A percentile compares a stretch with the other conserved stretches of the same genome.
These are phyloP conservation scores for Candolleomyces eurysporus DNA, from an alignment of 768 basidiomycete genomes.

Conservation along the genomic window DNA sequence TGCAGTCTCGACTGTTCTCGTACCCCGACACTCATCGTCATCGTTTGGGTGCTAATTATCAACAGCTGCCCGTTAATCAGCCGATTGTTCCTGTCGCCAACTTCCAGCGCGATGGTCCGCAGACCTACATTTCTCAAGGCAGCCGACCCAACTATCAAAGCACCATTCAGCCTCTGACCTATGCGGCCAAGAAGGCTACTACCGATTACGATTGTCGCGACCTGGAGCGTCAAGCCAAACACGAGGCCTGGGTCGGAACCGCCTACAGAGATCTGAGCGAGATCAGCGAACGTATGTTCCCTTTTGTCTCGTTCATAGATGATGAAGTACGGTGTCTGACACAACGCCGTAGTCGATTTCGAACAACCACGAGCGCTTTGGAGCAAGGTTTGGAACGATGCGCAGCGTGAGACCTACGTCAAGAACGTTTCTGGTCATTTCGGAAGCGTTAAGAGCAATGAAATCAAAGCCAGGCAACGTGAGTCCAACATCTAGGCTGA, in stretches of 20 bases:
- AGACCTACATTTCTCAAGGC: conserved; percentile 76
- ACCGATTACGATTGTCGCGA: conserved; percentile 42
- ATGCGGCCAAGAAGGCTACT: conserved; percentile 47
- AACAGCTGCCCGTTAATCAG: conserved; percentile 86
- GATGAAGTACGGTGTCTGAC: background rate
- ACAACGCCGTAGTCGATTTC: conserved; percentile 60
- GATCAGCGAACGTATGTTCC: conserved; percentile 72
- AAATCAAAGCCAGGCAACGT: conserved; percentile 67
- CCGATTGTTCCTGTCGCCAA: conserved; percentile 73
- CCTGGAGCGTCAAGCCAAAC: conserved; percentile 38
- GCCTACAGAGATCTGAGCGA: conserved; percentile 69
- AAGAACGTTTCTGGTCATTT: conserved; percentile 67
- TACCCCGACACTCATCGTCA: conserved; percentile 90
- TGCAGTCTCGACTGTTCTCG: conserved; percentile 93
- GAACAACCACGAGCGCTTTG: conserved; percentile 79
- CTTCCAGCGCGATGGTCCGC: conserved; percentile 88
- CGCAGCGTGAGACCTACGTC: conserved; percentile 58
- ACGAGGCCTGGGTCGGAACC: conserved; percentile 75
- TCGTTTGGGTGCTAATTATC: conserved; percentile 78
- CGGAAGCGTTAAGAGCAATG: conserved; percentile 54
- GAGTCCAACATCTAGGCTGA: conserved; percentile 25
- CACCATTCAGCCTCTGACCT: conserved; percentile 69
- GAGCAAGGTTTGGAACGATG: conserved; percentile 63
- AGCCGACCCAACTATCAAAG: conserved; percentile 86
- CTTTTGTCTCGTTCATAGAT: background rate